Evolutionary conservation across 495 filamentous ascomycete genomes (phyloP).

Genomic region (Trichoderma erinaceum): DNA sequence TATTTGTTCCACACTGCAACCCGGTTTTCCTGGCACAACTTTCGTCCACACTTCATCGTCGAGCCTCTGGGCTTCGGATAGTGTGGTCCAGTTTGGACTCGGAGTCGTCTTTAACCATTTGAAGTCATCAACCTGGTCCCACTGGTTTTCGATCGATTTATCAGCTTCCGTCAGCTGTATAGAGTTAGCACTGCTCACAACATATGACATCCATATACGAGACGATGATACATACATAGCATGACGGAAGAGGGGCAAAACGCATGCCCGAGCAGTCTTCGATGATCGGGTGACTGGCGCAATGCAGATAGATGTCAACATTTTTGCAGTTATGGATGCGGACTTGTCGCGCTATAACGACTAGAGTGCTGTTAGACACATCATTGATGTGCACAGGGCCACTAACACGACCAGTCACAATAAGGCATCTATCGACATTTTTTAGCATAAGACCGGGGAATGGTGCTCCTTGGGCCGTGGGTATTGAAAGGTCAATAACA

Average conservation of each 20-base stretch:
- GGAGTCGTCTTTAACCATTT: conserved; percentile 86
- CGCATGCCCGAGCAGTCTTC: conserved; percentile 75
- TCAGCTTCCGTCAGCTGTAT: conserved; percentile 30
- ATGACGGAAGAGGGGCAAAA: conserved; percentile 67
- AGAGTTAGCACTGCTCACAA: conserved; percentile 3
- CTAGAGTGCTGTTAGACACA: conserved; percentile 64
- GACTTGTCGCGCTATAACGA: conserved; percentile 74
- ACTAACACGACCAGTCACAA: conserved; percentile 69
- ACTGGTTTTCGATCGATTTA: conserved; percentile 51
- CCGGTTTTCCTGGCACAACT: conserved; percentile 58
- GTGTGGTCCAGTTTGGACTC: conserved; percentile 81
- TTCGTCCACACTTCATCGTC: conserved; percentile 62
- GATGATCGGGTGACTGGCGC: conserved; percentile 81
- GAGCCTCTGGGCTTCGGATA: conserved; percentile 56
- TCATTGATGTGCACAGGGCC: conserved; percentile 78
- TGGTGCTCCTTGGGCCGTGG: conserved; percentile 51
- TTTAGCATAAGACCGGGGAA: conserved; percentile 73
- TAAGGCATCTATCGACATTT: conserved; percentile 57
- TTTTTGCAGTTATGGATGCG: conserved; percentile 81
- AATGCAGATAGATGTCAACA: conserved; percentile 76
- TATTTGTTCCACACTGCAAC: conserved; percentile 60
- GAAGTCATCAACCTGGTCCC: conserved; percentile 92
- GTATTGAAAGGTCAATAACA: conserved; percentile 71
- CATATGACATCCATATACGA: neutral
- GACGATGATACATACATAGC: conserved; percentile 52